Evolutionary conservation across 1,284 basidiomycete species (phyloP), one percentile per base, ranked within the genome.

Genomic region (Ceratobasidium sp.): DNA sequence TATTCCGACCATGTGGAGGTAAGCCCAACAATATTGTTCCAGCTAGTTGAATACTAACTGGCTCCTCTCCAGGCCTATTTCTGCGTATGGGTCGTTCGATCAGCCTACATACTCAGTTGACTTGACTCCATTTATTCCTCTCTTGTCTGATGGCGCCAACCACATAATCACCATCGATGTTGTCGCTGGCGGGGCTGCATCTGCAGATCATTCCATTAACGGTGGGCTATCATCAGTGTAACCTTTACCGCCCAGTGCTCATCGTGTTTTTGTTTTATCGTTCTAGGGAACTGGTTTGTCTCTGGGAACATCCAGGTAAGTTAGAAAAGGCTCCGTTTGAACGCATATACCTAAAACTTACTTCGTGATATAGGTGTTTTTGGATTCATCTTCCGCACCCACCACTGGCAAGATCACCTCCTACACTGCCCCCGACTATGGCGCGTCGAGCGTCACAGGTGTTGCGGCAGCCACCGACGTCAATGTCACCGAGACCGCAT

Each of bases 21-120:
- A 74, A 16, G 82, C 21, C n/a, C 32, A n/a, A 18, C 13, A 14
- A 30, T 38, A n/a, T 38, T 6, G 9, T 49, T 44, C 18, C n/a
- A 26, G 8, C 13, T 30, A 8, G 44, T 18, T 11, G 18, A 28
- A 9, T 28, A 21, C 28, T 57, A 21, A 55, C 14, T 71, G 18
- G 11, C 26, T 6, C 32, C 23, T 52, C 32, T n/a, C 35, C 54
- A 90, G 91, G 73, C 93, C 93, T 0, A 91, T 93, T 78, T 87
- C 89, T 1, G 88, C 91, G 1, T 93, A 91, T 77, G 91, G 92
- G 13, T 91, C 92, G 1, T 82, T 92, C 44, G 91, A 94, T 76
- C 84, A 92, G 32, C 92, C 93, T 0, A 91, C 89, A 1, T 93
- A 94, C 80, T 88, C 88, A 78, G 78, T 94, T 49, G 93, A 94